Base-by-base conservation (phyloP, 495 filamentous ascomycete species). In the Trichoderma asperelloides region DNA sequence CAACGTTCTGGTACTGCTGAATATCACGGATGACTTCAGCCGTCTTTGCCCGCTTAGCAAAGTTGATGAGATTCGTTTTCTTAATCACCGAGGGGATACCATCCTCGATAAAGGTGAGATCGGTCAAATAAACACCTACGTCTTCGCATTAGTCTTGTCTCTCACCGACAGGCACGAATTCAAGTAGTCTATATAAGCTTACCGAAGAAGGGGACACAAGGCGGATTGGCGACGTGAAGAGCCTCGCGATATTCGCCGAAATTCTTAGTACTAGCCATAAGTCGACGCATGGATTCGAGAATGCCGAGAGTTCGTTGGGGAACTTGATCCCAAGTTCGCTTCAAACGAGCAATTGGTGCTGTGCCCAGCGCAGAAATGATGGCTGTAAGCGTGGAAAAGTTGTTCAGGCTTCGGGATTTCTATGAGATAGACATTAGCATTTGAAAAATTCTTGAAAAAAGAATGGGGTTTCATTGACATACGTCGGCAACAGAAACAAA, bases 131-230 rank as follows among this genome's bases (percentile, higher is more conserved):
- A 62, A 98, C 94, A 77, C 93, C 93, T 96, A 72, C 25, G 47
- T 64, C 7, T 18, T 43, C 12, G 5, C 18, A n/a, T 55, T 57
- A 66, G 41, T 6, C 40, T 18, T 41, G n/a, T 3, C 3, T 8
- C 18, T 25, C 11, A 2, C 47, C 15, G 5, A 13, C 2, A 0
- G 41, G 30, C 6, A n/a, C 3, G 15, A 12, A 25, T 11, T 62
- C 28, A 16, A 57, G 27, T n/a, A n/a, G 18, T 55, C 64, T 28
- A 33, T 37, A 7, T 7, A 37, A 37, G 74, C 87, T 71, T 88
- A 96, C 95, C 95, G 72, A 98, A 96, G 79, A 98, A 98, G 33
- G 95, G 95, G 76, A 98, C 97, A 78, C 95, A 98, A 41, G 95
- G 95, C 37, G 95, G 95, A 70, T 96, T 96, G 33, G 95, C 93